These are phyloP conservation scores for Artemisia argyi DNA, from an alignment of 129 eudicot species.

Conservation along the genomic window DNA sequence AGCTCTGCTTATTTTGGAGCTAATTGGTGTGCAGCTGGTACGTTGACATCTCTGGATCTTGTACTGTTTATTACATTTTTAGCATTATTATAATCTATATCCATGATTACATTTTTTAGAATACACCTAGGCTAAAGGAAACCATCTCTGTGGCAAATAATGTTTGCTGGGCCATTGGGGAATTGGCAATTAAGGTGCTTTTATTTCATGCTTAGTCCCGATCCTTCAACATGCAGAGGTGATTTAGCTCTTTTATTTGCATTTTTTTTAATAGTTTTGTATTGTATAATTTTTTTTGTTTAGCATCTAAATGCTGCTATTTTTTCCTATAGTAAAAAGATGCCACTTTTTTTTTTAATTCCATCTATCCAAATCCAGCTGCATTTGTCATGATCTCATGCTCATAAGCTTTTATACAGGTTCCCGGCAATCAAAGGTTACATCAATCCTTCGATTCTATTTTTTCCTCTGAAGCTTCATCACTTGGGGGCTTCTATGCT, in stretches of 20 bases:
- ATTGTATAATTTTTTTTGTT: too few relatives aligned
- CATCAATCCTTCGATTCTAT: constrained; percentile 97
- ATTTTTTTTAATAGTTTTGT: too few relatives aligned
- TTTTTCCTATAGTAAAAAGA: too few relatives aligned
- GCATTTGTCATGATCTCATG: too few relatives aligned
- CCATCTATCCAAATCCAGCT: too few relatives aligned
- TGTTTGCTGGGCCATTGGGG: constrained; percentile 99
- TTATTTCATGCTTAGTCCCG: constrained; percentile 73
- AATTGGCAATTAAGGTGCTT: constrained; percentile 87
- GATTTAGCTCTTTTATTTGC: constrained; percentile 8
- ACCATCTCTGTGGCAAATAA: constrained; percentile 90
- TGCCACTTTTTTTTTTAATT: too few relatives aligned
- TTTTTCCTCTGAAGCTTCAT: constrained; percentile 53
- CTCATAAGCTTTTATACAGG: too few relatives aligned
- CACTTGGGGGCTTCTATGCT: constrained; percentile 37
- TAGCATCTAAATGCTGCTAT: too few relatives aligned
- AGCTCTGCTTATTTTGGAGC: too few relatives aligned
- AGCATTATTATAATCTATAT: neutral
- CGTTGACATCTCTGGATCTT: constrained; percentile 13
- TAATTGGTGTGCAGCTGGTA: constrained; percentile 96
- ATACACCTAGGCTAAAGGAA: constrained; percentile 77
- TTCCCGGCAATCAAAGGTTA: too few relatives aligned
- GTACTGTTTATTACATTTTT: neutral
- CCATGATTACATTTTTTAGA: constrained; percentile 39
- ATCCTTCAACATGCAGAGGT: constrained; percentile 95